Conservation (phyloP, 1,284 basidiomycete species). For the Fomitopsis schrenkii region DNA sequence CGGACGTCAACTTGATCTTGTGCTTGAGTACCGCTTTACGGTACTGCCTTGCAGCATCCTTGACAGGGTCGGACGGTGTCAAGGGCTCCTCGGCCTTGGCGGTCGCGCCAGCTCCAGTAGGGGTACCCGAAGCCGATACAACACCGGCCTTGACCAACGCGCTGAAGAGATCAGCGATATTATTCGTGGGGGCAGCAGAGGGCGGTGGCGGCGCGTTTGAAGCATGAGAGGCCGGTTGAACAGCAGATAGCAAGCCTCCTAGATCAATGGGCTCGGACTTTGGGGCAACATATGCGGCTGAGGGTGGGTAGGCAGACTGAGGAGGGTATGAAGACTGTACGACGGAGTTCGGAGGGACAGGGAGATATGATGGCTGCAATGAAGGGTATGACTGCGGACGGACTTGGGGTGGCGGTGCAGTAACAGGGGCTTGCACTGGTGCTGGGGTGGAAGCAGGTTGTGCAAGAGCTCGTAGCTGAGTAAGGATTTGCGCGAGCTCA, state of each 20-base stretch:
- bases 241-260: constrained; percentile 16
- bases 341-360: constrained; percentile 6
- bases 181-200: constrained; percentile 25
- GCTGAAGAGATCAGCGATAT: constrained; percentile 59
- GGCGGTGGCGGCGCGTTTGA: constrained; percentile 26
- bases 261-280: constrained; percentile 29
- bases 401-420: constrained; percentile 4
- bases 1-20: constrained; percentile 62
- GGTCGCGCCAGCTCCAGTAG: constrained; percentile 43
- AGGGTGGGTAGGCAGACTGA: constrained; percentile 21
- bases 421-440: constrained; percentile 16
- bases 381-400: constrained; percentile 6
- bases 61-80: constrained; percentile 35
- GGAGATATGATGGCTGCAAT: constrained; percentile 19
- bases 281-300: constrained; percentile 7
- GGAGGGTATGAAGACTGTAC: constrained; percentile 27
- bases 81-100: constrained; percentile 34
- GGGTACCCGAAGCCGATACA: constrained; percentile 51
- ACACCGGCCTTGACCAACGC: constrained; percentile 72
- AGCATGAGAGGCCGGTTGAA: constrained; percentile 15
- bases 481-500: constrained; percentile 77
- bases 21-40: constrained; percentile 68
- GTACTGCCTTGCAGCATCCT: constrained; percentile 58
- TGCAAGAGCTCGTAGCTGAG: constrained; percentile 68
- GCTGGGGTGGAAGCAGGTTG: constrained; percentile 40